phyloP scores from a whole-genome alignment of 148 eudicot species.

The Nyssa sinensis region DNA sequence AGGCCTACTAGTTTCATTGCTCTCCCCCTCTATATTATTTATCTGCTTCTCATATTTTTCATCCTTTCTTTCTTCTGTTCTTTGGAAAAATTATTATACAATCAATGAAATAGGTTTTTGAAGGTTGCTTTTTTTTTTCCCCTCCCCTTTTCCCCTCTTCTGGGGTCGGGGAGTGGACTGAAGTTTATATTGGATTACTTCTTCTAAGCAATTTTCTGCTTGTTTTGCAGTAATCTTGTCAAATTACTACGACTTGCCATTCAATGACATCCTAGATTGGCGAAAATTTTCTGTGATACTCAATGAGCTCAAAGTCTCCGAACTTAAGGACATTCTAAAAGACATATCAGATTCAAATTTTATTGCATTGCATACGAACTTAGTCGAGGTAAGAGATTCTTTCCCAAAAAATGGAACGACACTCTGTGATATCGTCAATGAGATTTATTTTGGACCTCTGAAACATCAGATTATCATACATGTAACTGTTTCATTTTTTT shows the following conservation, averaged over 20 bases:
- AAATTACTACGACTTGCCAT: too few species aligned
- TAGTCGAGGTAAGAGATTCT: neutral
- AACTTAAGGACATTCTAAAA: neutral
- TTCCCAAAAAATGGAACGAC: neutral
- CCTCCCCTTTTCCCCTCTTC: too few species aligned
- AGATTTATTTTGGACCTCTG: neutral
- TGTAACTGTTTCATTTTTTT: neutral
- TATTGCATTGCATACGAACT: neutral
- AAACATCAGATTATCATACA: neutral
- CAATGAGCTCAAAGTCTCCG: neutral
- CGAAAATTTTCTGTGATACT: neutral
- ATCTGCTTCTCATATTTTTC: too few species aligned
- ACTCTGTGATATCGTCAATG: neutral
- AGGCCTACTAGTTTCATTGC: too few species aligned
- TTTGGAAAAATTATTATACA: too few species aligned
- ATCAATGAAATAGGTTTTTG: too few species aligned
- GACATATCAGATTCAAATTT: neutral
- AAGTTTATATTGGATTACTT: too few species aligned
- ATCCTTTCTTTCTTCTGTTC: too few species aligned
- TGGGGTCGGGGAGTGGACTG: too few species aligned
- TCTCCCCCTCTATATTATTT: too few species aligned
- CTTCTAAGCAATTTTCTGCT: neutral
- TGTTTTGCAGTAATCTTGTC: neutral
- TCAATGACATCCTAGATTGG: neutral
- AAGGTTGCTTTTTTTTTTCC: too few species aligned